Evolutionary conservation across 371 early-diverging fungal species (phyloP), one percentile per base, ranked within the genome.

Genomic region (Syncephalastrum contaminatum): DNA sequence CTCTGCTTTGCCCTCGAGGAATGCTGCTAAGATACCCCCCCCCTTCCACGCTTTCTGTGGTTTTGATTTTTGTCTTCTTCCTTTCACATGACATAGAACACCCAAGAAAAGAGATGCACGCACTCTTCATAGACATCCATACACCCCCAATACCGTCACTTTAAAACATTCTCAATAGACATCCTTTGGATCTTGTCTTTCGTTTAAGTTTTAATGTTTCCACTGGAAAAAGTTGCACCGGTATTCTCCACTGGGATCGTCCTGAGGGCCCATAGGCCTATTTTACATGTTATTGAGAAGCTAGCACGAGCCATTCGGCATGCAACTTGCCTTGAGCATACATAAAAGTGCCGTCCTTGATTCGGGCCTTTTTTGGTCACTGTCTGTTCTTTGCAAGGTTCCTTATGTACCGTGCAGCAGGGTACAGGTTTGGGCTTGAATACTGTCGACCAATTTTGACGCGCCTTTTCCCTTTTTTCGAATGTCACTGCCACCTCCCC

Each of bases 311-410:
- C 24, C 12, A 46, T 45, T 40, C 36, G 43, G 49, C 4, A 43
- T 60, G 12, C 21, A 41, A 78, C 75, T 44, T 80, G 82, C 75
- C 84, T 61, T 7, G 85, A 80, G 54, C 92, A 92, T 6, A 86
- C 61, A 59, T 80, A 92, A 62, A 92, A 92, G 18, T 60, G 56
- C 4, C 88, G 73, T 1, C 91, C 90, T 22, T 87, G 77, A 64
- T 90, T 92, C 1, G 83, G 82, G 0, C 91, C 89, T 24, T 82
- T 73, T 60, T 90, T 90, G 58, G 81, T 83, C 18, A 88, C 89
- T 0, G 66, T 79, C 43, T 66, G 74, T 58, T 85, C 83, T 51
- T 81, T 79, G n/a, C 86, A 84, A 5, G 81, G 75, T 54, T 78
- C 81, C n/a, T 77, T 70, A 64, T 92, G 92, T 30, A 78, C 70